These are phyloP conservation scores for Solidago caesia DNA, from an alignment of 129 eudicot species.

Conservation along the genomic window DNA sequence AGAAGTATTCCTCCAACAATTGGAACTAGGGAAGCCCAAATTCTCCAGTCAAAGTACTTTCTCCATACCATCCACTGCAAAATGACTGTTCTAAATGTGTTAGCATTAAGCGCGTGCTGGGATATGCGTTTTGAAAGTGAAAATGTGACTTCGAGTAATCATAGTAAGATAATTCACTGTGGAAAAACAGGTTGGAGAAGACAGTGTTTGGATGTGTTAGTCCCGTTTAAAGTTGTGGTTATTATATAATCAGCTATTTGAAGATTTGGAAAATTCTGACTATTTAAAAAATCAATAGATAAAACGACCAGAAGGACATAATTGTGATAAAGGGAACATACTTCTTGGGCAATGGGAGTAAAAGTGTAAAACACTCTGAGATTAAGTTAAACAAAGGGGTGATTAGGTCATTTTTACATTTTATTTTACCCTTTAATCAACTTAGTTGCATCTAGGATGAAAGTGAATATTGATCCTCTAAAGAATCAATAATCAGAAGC, in stretches of 20 bases:
- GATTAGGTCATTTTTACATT: neutral
- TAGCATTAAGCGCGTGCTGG: neutral
- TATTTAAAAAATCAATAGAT: too few relatives aligned
- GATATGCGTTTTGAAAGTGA: neutral
- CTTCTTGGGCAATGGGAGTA: neutral
- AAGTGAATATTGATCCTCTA: neutral
- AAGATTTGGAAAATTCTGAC: neutral
- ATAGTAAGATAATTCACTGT: neutral
- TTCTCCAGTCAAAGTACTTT: constrained; percentile 84
- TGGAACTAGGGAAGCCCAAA: constrained; percentile 91
- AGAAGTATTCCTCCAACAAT: constrained; percentile 97
- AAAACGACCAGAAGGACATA: too few relatives aligned
- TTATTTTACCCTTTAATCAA: neutral
- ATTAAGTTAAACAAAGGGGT: neutral
- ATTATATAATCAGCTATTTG: neutral
- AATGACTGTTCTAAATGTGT: constrained; percentile 55
- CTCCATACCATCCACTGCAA: constrained; percentile 99
- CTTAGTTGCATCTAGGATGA: neutral
- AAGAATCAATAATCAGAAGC: neutral
- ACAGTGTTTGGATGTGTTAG: neutral
- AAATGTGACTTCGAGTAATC: neutral
- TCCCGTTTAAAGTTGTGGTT: neutral
- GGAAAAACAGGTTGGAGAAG: neutral
- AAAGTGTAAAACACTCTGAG: neutral
- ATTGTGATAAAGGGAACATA: neutral